Evolutionary conservation across 1,284 basidiomycete genomes (phyloP).

Genomic region (Fomitopsis betulina): DNA sequence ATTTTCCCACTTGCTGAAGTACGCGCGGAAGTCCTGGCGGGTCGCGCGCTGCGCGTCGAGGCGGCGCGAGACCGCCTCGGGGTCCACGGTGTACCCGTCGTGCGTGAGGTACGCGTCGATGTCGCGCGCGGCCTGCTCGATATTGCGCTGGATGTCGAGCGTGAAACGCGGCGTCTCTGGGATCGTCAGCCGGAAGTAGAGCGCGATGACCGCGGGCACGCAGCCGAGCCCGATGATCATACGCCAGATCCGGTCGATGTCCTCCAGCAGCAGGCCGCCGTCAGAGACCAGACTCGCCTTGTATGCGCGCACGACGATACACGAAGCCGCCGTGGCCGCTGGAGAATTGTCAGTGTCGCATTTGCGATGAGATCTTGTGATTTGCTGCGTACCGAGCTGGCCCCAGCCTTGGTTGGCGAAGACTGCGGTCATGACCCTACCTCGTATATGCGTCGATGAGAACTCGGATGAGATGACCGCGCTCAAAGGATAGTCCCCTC

Average conservation of each 20-base stretch:
- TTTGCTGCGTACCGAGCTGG: conserved; percentile 44
- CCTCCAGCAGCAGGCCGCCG: conserved; percentile 31
- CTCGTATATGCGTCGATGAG: conserved; percentile 67
- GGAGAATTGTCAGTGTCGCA: not conserved
- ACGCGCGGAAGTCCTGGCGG: conserved; percentile 53
- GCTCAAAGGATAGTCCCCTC: conserved; percentile 68
- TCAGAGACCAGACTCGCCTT: conserved; percentile 43
- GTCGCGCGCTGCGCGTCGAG: conserved; percentile 62
- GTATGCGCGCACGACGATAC: conserved; percentile 54
- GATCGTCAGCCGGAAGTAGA: conserved; percentile 77
- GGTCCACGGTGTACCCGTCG: conserved; percentile 46
- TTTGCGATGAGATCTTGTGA: conserved; percentile 8
- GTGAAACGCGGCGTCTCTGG: conserved; percentile 84
- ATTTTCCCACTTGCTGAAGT: conserved; percentile 59
- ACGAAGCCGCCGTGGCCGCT: conserved; percentile 51
- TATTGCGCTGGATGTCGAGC: conserved; percentile 85
- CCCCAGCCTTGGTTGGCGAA: conserved; percentile 72
- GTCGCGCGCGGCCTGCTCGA: conserved; percentile 67
- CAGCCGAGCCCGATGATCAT: conserved; percentile 69
- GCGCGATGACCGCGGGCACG: conserved; percentile 60
- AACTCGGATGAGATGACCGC: conserved; percentile 76
- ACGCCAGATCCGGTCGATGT: conserved; percentile 63
- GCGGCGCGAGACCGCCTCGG: conserved; percentile 53
- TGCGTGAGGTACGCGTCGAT: conserved; percentile 62
- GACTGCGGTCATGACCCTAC: conserved; percentile 69